Evolutionary conservation across 1,284 basidiomycete genomes (phyloP).

Genomic region (Cryptococcus maquisensis): DNA sequence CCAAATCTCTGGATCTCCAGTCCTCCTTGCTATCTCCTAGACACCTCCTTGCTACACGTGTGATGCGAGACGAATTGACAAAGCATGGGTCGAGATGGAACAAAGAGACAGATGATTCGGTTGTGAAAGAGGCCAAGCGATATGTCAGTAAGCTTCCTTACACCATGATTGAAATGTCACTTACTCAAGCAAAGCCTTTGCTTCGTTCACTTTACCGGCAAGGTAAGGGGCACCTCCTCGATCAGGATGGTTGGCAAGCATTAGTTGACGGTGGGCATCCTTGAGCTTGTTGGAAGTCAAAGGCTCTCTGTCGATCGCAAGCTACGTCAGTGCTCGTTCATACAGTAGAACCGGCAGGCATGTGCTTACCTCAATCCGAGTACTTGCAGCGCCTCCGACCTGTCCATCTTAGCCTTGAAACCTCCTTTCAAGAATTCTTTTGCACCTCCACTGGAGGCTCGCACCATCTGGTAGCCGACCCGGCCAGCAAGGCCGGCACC

Average conservation of each 20-base stretch:
- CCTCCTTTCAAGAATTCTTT: conserved; percentile 84
- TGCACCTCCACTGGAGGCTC: conserved; percentile 61
- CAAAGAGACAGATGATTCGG: not conserved
- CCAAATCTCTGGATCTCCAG: not conserved
- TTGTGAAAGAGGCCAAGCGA: not conserved
- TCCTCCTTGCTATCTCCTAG: conserved; percentile 7
- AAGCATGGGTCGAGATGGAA: not conserved
- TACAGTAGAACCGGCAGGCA: not conserved
- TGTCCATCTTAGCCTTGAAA: conserved; percentile 93
- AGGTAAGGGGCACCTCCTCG: conserved; percentile 92
- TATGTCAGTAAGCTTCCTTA: not conserved
- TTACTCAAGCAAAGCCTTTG: conserved; percentile 71
- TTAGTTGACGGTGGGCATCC: conserved; percentile 85
- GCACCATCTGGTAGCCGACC: conserved; percentile 54
- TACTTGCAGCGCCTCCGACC: conserved; percentile 84
- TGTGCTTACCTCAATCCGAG: conserved; percentile 79
- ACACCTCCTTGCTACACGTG: conserved; percentile 23
- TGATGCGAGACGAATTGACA: not conserved
- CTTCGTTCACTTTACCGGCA: conserved; percentile 97
- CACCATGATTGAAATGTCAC: conserved; percentile 9
- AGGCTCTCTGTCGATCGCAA: conserved; percentile 62
- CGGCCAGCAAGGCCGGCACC: conserved; percentile 74
- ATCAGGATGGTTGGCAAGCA: conserved; percentile 95
- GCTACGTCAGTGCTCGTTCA: not conserved
- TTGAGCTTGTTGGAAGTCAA: conserved; percentile 68